These are phyloP conservation scores for Epichloe hybrida DNA, from an alignment of 2,329 filamentous ascomycete genomes.

Conservation along the genomic window DNA sequence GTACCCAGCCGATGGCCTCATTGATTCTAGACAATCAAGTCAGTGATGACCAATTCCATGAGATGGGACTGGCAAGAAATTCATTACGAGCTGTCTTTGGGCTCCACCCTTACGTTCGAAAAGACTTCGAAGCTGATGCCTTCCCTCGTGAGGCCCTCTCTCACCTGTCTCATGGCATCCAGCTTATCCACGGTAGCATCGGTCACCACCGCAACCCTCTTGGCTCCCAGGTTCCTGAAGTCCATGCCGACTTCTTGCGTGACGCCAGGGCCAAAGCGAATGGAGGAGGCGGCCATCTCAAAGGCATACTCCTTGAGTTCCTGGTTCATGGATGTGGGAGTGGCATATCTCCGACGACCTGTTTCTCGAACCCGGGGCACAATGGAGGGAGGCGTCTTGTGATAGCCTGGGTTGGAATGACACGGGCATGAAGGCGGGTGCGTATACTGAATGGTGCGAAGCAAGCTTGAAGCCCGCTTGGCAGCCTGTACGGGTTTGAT, in stretches of 20 bases:
- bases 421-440: conserved; percentile 85
- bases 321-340: conserved; percentile 43
- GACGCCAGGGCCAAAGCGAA: conserved; percentile 83
- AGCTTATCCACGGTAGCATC: conserved; percentile 70
- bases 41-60: conserved; percentile 17
- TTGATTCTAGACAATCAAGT: conserved; percentile 45
- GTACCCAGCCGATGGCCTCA: conserved; percentile 78
- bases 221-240: conserved; percentile 77
- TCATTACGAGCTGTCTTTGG: conserved; percentile 79
- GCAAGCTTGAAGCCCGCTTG: conserved; percentile 53
- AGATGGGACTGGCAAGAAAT: neutral
- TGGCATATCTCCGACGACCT: conserved; percentile 47
- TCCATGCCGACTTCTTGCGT: conserved; percentile 98
- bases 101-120: conserved; percentile 71
- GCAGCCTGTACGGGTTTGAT: conserved; percentile 31
- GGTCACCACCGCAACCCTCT: conserved; percentile 84
- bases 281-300: conserved; percentile 92
- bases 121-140: conserved; percentile 73
- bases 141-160: conserved; percentile 65
- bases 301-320: conserved; percentile 91
- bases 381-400: conserved; percentile 50
- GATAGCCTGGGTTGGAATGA: conserved; percentile 75
- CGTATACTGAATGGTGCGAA: conserved; percentile 82
- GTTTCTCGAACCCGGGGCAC: conserved; percentile 28
- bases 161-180: conserved; percentile 78